Conservation (phyloP, 257 asterid species). For the Thymus quinquecostatus region DNA sequence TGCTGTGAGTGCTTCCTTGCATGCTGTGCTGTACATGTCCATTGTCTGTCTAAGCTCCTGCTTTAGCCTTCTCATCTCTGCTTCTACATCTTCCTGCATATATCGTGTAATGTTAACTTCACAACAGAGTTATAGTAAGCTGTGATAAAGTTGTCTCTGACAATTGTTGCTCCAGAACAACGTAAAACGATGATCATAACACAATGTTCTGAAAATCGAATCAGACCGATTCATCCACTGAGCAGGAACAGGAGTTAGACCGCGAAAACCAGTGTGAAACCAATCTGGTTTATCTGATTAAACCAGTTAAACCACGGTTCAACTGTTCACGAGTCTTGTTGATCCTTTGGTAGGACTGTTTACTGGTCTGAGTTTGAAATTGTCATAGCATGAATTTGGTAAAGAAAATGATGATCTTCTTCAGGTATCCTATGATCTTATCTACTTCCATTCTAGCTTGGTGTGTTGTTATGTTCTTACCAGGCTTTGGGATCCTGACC, state of each 20-base stretch:
- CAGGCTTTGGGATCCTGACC: conserved; percentile 76
- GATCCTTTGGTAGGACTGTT: too few species aligned
- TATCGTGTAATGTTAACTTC: not conserved
- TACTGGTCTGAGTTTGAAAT: too few species aligned
- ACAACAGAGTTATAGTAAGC: not conserved
- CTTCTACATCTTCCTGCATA: conserved; percentile 81
- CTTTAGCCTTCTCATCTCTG: conserved; percentile 94
- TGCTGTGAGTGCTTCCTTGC: conserved; percentile 90
- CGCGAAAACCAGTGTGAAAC: too few species aligned
- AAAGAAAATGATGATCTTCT: conserved; percentile 16
- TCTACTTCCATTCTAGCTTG: not conserved
- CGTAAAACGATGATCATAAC: not conserved
- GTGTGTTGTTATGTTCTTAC: conserved; percentile 38
- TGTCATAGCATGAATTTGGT: not conserved
- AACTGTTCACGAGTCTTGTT: too few species aligned
- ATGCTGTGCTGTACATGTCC: conserved; percentile 95
- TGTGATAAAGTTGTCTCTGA: too few species aligned
- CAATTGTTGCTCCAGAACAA: not conserved
- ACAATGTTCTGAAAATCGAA: too few species aligned
- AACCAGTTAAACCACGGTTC: too few species aligned
- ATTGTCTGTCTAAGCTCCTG: conserved; percentile 89
- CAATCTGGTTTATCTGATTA: too few species aligned
- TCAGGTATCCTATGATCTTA: not conserved
- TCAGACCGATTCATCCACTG: too few species aligned
- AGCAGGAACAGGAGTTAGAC: too few species aligned